Evolutionary conservation across 805 yeast genomes (phyloP).

Genomic region (Zygosaccharomyces kombuchaensis): DNA sequence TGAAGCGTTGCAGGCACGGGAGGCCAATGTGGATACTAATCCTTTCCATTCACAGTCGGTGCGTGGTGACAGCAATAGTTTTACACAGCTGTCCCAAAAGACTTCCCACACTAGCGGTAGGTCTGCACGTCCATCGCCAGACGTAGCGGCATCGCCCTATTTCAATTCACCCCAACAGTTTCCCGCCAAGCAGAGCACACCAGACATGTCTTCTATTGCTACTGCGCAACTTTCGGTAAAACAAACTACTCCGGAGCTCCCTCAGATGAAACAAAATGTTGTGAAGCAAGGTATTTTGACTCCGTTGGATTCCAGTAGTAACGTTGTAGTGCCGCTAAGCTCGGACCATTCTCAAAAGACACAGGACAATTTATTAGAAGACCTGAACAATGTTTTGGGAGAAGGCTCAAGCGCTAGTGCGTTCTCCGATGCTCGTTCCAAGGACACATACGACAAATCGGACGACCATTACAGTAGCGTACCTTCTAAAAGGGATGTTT

Average conservation of each 20-base stretch:
- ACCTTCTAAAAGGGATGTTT: not conserved
- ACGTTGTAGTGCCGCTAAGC: not conserved
- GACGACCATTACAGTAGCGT: constrained; percentile 3
- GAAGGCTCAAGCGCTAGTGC: constrained; percentile 18
- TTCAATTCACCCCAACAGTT: constrained; percentile 1
- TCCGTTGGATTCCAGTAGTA: not conserved
- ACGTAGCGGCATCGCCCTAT: not conserved
- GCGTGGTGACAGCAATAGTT: not conserved
- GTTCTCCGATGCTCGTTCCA: constrained; percentile 30
- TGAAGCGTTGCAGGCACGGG: not conserved
- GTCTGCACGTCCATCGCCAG: constrained; percentile 1
- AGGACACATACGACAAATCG: not conserved
- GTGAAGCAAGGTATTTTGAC: not conserved
- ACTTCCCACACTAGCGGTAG: not conserved
- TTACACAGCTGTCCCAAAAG: not conserved
- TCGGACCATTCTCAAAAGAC: constrained; percentile 1
- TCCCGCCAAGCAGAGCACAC: constrained; percentile 1
- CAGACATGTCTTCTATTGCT: not conserved
- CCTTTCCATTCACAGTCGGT: not conserved
- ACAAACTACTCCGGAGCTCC: not conserved
- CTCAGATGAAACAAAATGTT: not conserved
- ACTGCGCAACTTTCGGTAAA: not conserved
- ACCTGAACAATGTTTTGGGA: constrained; percentile 28
- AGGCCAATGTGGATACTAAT: not conserved
- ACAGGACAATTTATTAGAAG: constrained; percentile 20